Evolutionary conservation across 495 filamentous ascomycete species (phyloP), one percentile per base, ranked within the genome.

Genomic region (Penicillium pancosmium): DNA sequence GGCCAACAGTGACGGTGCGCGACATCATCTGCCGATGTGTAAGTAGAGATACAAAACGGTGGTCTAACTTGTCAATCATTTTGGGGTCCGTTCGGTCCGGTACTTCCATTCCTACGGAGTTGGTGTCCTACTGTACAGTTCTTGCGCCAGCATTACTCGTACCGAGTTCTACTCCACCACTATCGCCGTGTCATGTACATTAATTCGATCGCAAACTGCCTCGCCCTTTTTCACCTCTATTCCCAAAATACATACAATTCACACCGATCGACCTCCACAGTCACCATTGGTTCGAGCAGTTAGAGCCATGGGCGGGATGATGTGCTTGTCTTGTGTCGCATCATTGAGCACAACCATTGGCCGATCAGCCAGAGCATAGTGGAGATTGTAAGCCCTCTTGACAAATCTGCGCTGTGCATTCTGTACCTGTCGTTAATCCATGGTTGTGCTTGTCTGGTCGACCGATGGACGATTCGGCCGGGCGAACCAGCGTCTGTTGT

Each of bases 271-370:
- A 55, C 40, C 57, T 55, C 46, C 54, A 59, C 58, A 65, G 48
- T 54, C 57, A 65, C 55, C 65, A 67, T 54, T 68, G 70, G 68
- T 58, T 63, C 67, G 67, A 65, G 64, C 66, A 69, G 65, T 44
- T 65, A 57, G 54, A 69, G 61, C 67, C 69, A 68, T 68, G 67
- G 67, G 59, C 62, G 68, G 64, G 67, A 71, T 73, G 72, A 71
- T 77, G 67, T 67, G 62, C 61, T 38, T 64, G 51, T 55, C 66
- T 59, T 52, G 50, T 61, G 61, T 67, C 61, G 53, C 55, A 59
- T 40, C 54, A n/a, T 5, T 47, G 6, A 23, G 23, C 5, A 2
- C 11, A 36, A 4, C 43, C 7, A 71, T 71, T 70, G 71, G 69
- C 13, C 46, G 63, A 64, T 71, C 64, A 48, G 31, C 40, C 15